Base-by-base conservation (phyloP, 164 flowering plant genomes). In the Sextonia rubra region DNA sequence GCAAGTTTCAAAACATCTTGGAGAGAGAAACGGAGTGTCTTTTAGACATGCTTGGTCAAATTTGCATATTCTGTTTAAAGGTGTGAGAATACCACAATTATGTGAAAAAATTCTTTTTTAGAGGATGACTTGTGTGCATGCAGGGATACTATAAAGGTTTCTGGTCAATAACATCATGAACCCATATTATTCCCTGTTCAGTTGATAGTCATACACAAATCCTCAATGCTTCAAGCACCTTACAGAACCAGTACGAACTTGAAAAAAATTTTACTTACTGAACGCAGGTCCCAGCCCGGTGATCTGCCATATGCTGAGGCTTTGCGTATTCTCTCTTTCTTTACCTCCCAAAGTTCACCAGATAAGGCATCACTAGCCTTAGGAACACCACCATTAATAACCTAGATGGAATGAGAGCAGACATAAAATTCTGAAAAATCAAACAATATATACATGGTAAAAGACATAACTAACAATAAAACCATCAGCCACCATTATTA, bases 251-350 rank as follows among this genome's bases (percentile, higher is more conserved):
- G 11, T 15, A 12, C 47, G 18, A 64, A 9, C 37, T 27, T 8
- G 5, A 29, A 4, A 18, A 27, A 29, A 64, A 17, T 26, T 49
- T 29, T 29, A 89, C 99, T 90, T 89, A 96, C 99, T 63, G 99
- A 96, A 62, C 93, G 86, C 87, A 96, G 81, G 79, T 93, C 99
- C 99, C 99, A 96, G 74, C 88, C 97, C 72, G 94, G 91, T 81
- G 83, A 82, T 77, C 90, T 90, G 70, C 98, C 99, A 84, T 86
- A 74, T 1, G 68, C 78, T 64, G 99, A 96, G 78, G 90, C 87
- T 74, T 85, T 84, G 14, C 88, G 86, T 73, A 96, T 90, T 75
- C 99, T 86, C 78, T 90, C 91, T 79, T 77, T 93, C 85, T 92
- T 96, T 20, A 72, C 85, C 78, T 86, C 93, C 99, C 99, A 96